These are phyloP conservation scores for Spinacia oleracea DNA, from an alignment of 179 eudicot species.

Conservation along the genomic window DNA sequence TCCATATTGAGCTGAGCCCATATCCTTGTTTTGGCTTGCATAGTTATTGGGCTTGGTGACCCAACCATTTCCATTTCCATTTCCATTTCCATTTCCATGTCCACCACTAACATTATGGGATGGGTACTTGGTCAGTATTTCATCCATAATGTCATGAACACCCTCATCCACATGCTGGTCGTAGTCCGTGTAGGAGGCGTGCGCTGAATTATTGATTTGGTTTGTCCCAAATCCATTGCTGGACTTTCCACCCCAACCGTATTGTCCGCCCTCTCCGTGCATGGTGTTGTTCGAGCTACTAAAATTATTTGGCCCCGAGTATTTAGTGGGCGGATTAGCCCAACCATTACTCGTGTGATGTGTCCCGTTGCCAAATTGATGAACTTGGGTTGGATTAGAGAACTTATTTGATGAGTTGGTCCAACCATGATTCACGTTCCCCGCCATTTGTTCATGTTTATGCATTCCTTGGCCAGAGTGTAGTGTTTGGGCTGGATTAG, in stretches of 20 bases:
- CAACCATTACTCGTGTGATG: neutral
- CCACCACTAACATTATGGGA: constrained; percentile 29
- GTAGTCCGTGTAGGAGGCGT: neutral
- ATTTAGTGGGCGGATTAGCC: constrained; percentile 11
- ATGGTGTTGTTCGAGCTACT: constrained; percentile 9
- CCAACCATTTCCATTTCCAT: constrained; percentile 23
- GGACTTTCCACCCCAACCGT: neutral
- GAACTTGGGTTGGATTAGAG: neutral
- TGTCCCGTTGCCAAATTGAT: neutral
- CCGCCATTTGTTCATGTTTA: neutral
- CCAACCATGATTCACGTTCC: constrained; percentile 17
- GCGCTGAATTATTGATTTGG: constrained; percentile 7
- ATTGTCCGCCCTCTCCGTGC: constrained; percentile 14
- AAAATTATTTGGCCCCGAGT: constrained; percentile 3
- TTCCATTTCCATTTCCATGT: constrained; percentile 1
- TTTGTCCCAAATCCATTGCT: neutral
- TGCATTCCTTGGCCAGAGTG: neutral
- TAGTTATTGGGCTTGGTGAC: neutral
- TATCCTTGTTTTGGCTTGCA: constrained; percentile 14
- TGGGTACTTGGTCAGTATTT: constrained; percentile 35
- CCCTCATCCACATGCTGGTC: constrained; percentile 20
- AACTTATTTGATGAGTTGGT: neutral
- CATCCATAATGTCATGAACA: constrained; percentile 34
- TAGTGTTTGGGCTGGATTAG: neutral
- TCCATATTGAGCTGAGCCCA: constrained; percentile 15